Conservation (phyloP, 768 basidiomycete genomes). For the Amanita exitialis region DNA sequence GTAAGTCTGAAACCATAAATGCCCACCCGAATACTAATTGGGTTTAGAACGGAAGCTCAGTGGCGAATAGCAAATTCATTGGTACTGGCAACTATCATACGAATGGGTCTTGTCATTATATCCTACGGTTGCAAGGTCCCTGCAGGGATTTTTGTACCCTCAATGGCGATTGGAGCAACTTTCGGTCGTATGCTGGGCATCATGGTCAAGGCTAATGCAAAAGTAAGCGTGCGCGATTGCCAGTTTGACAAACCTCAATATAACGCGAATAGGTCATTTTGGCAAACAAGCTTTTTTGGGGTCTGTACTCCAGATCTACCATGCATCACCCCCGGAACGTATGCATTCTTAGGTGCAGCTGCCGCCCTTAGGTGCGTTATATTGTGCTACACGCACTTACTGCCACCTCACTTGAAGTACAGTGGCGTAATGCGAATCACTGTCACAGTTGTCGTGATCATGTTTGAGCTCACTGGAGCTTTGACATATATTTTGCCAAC, state of each 20-base stretch:
- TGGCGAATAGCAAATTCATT: constrained; percentile 95
- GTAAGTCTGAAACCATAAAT: constrained; percentile 35
- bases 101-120: constrained; percentile 77
- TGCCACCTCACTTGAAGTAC: constrained; percentile 4
- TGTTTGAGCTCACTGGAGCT: constrained; percentile 98
- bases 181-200: constrained; percentile 98
- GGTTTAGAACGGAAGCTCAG: constrained; percentile 67
- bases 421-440: constrained; percentile 97
- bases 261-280: constrained; percentile 54
- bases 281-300: constrained; percentile 78
- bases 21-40: background rate
- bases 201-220: constrained; percentile 87
- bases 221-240: constrained; percentile 33
- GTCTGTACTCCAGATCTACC: constrained; percentile 87
- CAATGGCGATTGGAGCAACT: constrained; percentile 96
- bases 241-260: background rate
- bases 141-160: constrained; percentile 96
- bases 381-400: background rate
- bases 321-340: constrained; percentile 97
- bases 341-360: constrained; percentile 95
- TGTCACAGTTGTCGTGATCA: constrained; percentile 96
- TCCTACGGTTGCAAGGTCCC: constrained; percentile 97
- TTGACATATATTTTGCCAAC: constrained; percentile 95
- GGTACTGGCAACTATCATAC: constrained; percentile 82
- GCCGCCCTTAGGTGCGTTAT: constrained; percentile 73